Evolutionary conservation across 2,329 filamentous ascomycete genomes (phyloP).

Genomic region (Xylaria multiplex): DNA sequence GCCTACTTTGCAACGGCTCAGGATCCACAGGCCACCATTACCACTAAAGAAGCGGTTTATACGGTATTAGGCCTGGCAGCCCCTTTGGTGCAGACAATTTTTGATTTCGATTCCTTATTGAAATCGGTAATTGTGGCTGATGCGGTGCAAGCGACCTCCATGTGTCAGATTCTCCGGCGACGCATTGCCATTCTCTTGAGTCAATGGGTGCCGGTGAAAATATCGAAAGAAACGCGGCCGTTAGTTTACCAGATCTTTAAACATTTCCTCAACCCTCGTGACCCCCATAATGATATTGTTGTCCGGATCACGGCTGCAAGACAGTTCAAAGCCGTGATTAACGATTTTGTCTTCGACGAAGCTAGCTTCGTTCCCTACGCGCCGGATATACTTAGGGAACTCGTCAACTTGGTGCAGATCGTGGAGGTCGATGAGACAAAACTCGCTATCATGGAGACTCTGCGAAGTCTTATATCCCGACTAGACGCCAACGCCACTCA

Average conservation of each 20-base stretch:
- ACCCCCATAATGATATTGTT: constrained; percentile 86
- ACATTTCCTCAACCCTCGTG: constrained; percentile 81
- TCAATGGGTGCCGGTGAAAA: constrained; percentile 86
- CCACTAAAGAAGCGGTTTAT: constrained; percentile 93
- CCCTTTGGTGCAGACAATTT: constrained; percentile 74
- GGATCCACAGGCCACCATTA: constrained; percentile 71
- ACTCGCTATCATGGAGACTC: constrained; percentile 87
- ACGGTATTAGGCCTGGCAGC: constrained; percentile 90
- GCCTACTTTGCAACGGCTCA: constrained; percentile 84
- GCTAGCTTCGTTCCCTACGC: constrained; percentile 82
- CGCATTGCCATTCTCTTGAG: constrained; percentile 89
- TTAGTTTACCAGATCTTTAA: constrained; percentile 89
- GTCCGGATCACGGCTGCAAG: constrained; percentile 91
- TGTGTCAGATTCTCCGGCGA: constrained; percentile 84
- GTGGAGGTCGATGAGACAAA: constrained; percentile 88
- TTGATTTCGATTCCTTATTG: constrained; percentile 87
- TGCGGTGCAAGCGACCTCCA: constrained; percentile 69
- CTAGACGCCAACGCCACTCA: constrained; percentile 77
- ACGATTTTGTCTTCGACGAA: constrained; percentile 84
- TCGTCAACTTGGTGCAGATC: constrained; percentile 82
- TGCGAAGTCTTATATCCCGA: constrained; percentile 80
- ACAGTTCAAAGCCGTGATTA: constrained; percentile 80
- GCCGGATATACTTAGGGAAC: constrained; percentile 73
- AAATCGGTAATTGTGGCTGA: constrained; percentile 79
- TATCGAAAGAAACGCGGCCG: constrained; percentile 73